Evolutionary conservation across 441 rosid species (phyloP).

Genomic region (Syzygium syzygioides): DNA sequence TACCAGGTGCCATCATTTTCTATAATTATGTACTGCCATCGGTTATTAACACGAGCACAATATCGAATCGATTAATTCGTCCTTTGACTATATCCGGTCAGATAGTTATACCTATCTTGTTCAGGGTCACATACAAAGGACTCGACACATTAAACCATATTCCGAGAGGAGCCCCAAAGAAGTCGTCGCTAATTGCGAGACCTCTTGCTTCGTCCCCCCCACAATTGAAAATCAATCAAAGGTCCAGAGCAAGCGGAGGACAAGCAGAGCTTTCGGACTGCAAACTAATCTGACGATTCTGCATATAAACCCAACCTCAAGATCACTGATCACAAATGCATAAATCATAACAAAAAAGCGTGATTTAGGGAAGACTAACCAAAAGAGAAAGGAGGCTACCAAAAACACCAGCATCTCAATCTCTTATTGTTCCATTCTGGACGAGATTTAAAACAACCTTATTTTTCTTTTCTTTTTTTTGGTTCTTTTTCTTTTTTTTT

Average conservation of each 20-base stretch:
- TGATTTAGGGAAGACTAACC: not conserved
- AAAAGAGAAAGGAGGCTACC: not conserved
- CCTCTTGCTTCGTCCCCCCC: not conserved
- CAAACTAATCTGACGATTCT: not conserved
- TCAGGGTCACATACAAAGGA: not conserved
- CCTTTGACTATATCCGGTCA: not conserved
- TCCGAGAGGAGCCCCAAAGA: no score
- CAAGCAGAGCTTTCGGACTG: not conserved
- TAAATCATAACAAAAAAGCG: not conserved
- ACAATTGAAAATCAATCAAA: not conserved
- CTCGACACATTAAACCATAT: no score
- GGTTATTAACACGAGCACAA: not conserved
- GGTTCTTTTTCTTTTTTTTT: not conserved
- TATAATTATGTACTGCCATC: not conserved
- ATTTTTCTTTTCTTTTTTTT: not conserved
- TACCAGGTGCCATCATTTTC: not conserved
- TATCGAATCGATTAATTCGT: not conserved
- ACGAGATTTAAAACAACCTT: conserved; percentile 5
- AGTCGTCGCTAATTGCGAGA: not conserved
- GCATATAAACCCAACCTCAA: not conserved
- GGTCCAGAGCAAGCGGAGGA: not conserved
- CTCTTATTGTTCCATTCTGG: conserved; percentile 28
- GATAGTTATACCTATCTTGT: not conserved
- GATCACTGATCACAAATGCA: not conserved
- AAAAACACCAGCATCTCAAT: not conserved